These are phyloP conservation scores for Eimeria necatrix DNA, from an alignment of 169 alveolate species.

Conservation along the genomic window DNA sequence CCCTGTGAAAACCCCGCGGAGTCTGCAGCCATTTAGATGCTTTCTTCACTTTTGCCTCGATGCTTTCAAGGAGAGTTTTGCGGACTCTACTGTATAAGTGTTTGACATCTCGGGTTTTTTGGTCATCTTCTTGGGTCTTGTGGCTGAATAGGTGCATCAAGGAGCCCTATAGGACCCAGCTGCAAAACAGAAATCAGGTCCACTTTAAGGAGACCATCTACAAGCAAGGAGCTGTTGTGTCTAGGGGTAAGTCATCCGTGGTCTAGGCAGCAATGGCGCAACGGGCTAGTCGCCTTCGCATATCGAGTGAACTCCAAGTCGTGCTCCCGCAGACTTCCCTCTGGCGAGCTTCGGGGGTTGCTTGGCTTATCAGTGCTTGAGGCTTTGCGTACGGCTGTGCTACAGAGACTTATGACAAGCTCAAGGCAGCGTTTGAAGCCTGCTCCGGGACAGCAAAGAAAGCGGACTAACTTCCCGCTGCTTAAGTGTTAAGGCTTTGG, in stretches of 20 bases:
- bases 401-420: constrained; percentile 79
- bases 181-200: constrained; percentile 72
- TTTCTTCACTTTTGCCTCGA: no score
- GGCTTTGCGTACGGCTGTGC: background rate
- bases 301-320: no score
- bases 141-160: constrained; percentile 70
- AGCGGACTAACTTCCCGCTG: background rate
- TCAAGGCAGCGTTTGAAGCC: constrained; percentile 79
- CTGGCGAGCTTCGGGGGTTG: no score
- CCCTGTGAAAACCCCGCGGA: no score
- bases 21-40: no score
- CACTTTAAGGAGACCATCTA: constrained; percentile 75
- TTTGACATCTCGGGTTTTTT: no score
- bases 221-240: constrained; percentile 75
- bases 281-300: background rate
- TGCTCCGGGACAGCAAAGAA: constrained; percentile 49
- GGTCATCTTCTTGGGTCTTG: no score
- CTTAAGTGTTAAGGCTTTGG: no score
- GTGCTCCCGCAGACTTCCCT: no score
- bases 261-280: background rate
- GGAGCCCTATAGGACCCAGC: constrained; percentile 79
- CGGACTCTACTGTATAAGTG: no score
- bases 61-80: no score
- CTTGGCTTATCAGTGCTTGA: no score
- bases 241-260: constrained; percentile 40